Conservation (phyloP, 768 basidiomycete genomes). For the Lyophyllum atratum region DNA sequence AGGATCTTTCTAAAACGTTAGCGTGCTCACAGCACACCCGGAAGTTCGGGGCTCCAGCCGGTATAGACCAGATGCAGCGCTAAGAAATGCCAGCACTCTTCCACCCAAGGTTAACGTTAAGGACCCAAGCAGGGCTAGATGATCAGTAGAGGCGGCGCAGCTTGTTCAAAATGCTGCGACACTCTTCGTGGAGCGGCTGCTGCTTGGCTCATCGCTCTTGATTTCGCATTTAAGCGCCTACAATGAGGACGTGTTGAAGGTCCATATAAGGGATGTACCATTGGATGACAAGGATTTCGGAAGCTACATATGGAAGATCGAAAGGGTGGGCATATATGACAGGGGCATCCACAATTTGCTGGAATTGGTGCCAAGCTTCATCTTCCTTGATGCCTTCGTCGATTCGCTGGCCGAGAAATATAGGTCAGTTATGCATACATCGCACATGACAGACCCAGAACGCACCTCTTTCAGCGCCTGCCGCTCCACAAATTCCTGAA, state of each 20-base stretch:
- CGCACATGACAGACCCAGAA: not conserved
- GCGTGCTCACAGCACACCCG: slow-evolving; percentile 52
- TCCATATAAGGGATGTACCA: slow-evolving; percentile 66
- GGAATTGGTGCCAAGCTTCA: slow-evolving; percentile 88
- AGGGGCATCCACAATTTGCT: slow-evolving; percentile 89
- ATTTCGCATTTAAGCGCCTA: slow-evolving; percentile 44
- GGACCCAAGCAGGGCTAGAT: slow-evolving; percentile 20
- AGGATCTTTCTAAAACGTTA: slow-evolving; percentile 45
- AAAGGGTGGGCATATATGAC: slow-evolving; percentile 83
- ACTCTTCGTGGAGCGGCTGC: slow-evolving; percentile 62
- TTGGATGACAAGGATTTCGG: slow-evolving; percentile 68
- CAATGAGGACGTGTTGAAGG: slow-evolving; percentile 23
- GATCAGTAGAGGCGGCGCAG: slow-evolving; percentile 28
- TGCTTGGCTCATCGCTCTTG: slow-evolving; percentile 57
- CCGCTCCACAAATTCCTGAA: slow-evolving; percentile 84
- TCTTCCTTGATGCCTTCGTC: slow-evolving; percentile 82
- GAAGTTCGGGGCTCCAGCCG: slow-evolving; percentile 61
- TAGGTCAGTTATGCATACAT: not conserved
- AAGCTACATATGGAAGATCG: slow-evolving; percentile 86
- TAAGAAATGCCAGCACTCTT: not conserved
- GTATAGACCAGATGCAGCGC: slow-evolving; percentile 14
- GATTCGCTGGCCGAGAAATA: slow-evolving; percentile 48
- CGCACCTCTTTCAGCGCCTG: slow-evolving; percentile 86
- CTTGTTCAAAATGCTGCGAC: slow-evolving; percentile 58
- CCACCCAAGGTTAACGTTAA: slow-evolving; percentile 1